Evolutionary conservation across 2,329 filamentous ascomycete genomes (phyloP).

Genomic region (Penicillium expansum): DNA sequence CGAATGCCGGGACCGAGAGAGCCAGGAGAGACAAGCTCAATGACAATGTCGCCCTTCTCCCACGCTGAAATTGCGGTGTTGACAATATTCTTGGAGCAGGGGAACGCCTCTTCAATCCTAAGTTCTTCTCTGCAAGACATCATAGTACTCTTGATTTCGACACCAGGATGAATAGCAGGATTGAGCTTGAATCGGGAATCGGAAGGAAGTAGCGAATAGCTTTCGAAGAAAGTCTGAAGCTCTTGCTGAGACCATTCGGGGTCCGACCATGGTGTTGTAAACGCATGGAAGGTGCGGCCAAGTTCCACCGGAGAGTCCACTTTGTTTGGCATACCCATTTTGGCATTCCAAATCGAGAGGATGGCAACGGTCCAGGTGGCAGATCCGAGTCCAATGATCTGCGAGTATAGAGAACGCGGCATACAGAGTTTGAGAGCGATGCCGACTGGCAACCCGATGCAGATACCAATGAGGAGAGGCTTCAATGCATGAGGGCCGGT

Average conservation of each 20-base stretch:
- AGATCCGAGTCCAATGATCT: constrained; percentile 49
- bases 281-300: constrained; percentile 43
- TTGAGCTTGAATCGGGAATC: constrained; percentile 45
- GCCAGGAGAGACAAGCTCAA: constrained; percentile 37
- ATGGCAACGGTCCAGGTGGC: constrained; percentile 55
- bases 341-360: constrained; percentile 49
- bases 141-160: constrained; percentile 45
- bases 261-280: constrained; percentile 45
- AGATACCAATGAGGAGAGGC: constrained; percentile 47
- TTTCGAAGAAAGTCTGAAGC: constrained; percentile 48
- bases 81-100: constrained; percentile 36
- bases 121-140: constrained; percentile 38
- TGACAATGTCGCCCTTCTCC: constrained; percentile 30
- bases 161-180: constrained; percentile 43
- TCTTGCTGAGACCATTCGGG: constrained; percentile 52
- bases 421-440: constrained; percentile 43
- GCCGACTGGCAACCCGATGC: constrained; percentile 49
- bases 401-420: constrained; percentile 45
- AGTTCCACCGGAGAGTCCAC: constrained; percentile 35
- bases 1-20: constrained; percentile 36
- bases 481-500: constrained; percentile 50
- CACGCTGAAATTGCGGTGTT: constrained; percentile 34
- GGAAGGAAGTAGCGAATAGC: constrained; percentile 40
- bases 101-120: constrained; percentile 47
- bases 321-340: constrained; percentile 48